Conservation (phyloP, 441 rosid genomes). For the Croton laevigatus region DNA sequence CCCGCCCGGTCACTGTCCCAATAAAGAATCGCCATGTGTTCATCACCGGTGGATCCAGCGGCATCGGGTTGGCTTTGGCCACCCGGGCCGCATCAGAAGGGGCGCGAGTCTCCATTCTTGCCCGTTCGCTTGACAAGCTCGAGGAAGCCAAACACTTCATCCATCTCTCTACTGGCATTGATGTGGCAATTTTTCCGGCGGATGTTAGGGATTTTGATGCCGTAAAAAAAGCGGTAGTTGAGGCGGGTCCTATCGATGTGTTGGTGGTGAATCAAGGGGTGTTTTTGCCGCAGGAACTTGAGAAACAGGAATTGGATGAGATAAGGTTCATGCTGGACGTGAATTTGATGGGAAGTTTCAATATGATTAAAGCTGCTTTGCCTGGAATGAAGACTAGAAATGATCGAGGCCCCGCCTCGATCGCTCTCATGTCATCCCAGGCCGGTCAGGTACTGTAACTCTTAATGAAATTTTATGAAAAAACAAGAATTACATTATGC, state of each 20-base stretch:
- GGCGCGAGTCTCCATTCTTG: conserved; percentile 73
- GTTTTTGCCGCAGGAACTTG: conserved; percentile 61
- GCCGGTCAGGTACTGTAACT: conserved; percentile 65
- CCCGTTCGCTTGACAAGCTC: conserved; percentile 58
- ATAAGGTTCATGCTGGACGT: conserved; percentile 73
- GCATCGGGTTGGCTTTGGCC: conserved; percentile 79
- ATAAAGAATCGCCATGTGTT: conserved; percentile 80
- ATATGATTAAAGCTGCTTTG: conserved; percentile 80
- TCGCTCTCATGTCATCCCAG: conserved; percentile 82
- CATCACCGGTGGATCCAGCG: conserved; percentile 95
- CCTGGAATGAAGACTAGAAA: conserved; percentile 65
- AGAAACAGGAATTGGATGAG: conserved; percentile 64
- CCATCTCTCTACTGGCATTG: conserved; percentile 61
- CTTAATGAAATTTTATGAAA: background rate
- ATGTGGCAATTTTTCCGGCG: conserved; percentile 59
- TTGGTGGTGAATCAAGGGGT: conserved; percentile 84
- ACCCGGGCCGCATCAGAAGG: conserved; percentile 62
- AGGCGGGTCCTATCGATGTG: conserved; percentile 72
- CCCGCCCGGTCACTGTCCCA: conserved; percentile 58
- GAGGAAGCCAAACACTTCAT: conserved; percentile 62
- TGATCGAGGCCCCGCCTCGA: conserved; percentile 51
- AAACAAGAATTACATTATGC: too few relatives aligned
- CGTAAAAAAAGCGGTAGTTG: conserved; percentile 45
- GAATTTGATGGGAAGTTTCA: conserved; percentile 78
- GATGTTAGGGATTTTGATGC: conserved; percentile 83